A percentile compares a stretch with the other conserved stretches of the same genome.
phyloP scores from a whole-genome alignment of 140 eudicot genomes.

The Cichorium intybus region DNA sequence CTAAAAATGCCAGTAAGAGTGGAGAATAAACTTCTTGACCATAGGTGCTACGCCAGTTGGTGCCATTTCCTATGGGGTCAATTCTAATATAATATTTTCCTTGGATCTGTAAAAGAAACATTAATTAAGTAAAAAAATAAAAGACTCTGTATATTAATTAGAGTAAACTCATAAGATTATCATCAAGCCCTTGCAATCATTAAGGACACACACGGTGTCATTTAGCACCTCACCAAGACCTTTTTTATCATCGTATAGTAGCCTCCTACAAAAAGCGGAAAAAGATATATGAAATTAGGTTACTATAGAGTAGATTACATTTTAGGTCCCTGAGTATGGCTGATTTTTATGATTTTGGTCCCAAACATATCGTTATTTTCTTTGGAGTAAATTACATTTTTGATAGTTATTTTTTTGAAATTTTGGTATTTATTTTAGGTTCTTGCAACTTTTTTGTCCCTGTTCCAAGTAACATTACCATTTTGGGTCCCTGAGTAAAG shows the following conservation, averaged over 20 bases:
- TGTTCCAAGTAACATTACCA: no score
- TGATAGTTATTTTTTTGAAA: no score
- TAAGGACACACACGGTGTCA: slow-evolving; percentile 61
- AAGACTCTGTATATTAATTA: not conserved
- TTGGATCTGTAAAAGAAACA: slow-evolving; percentile 47
- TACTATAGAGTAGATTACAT: no score
- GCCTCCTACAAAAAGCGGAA: slow-evolving; percentile 57
- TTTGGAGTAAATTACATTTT: no score
- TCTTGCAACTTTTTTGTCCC: no score
- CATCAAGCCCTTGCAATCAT: slow-evolving; percentile 75
- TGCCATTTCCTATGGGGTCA: slow-evolving; percentile 83
- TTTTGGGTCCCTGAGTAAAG: no score
- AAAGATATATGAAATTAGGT: no score
- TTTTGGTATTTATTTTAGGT: no score
- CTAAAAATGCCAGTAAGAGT: slow-evolving; percentile 77
- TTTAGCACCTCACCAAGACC: slow-evolving; percentile 96
- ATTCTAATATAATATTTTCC: no score
- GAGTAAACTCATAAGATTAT: slow-evolving; percentile 34
- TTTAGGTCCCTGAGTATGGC: no score
- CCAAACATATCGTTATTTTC: no score
- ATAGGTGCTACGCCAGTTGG: slow-evolving; percentile 92
- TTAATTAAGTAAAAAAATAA: slow-evolving; percentile 4
- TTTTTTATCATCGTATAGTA: slow-evolving; percentile 71
- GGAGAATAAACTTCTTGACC: slow-evolving; percentile 97
- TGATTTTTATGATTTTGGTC: no score